Evolutionary conservation across 306 rosid genomes (phyloP).

Genomic region (Rosa persica): DNA sequence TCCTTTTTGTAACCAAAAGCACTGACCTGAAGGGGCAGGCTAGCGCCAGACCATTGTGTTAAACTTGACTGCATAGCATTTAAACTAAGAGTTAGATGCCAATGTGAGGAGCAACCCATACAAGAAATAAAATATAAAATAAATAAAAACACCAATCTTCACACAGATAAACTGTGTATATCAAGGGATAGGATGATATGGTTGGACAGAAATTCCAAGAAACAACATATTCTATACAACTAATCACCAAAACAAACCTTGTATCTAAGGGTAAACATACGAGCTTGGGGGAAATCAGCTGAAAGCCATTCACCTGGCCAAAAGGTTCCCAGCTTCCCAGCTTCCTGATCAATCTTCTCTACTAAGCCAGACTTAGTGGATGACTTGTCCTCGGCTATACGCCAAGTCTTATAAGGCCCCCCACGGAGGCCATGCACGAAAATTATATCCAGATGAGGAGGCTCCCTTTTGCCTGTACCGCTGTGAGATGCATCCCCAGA

Average conservation of each 20-base stretch:
- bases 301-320: constrained; percentile 99
- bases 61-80: constrained; percentile 78
- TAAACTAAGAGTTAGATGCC: constrained; percentile 38
- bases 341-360: constrained; percentile 96
- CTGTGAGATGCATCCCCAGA: constrained; percentile 36
- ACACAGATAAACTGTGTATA: not conserved
- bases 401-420: constrained; percentile 93
- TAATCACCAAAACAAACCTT: constrained; percentile 59
- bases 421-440: constrained; percentile 96
- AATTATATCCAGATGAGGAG: constrained; percentile 71
- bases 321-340: constrained; percentile 93
- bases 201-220: not conserved
- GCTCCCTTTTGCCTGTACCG: constrained; percentile 27
- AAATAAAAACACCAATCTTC: constrained; percentile 1
- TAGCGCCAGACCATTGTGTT: constrained; percentile 97
- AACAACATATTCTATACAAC: not conserved
- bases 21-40: constrained; percentile 94
- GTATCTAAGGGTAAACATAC: constrained; percentile 81
- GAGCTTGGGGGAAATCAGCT: constrained; percentile 79
- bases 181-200: not conserved
- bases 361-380: constrained; percentile 76
- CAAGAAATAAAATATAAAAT: constrained; percentile 23
- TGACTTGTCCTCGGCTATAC: constrained; percentile 87
- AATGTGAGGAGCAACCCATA: constrained; percentile 7
- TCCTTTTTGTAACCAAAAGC: not conserved